These are phyloP conservation scores for Luzula sylvatica DNA, from an alignment of 176 grass and related monocot genomes.

Conservation along the genomic window DNA sequence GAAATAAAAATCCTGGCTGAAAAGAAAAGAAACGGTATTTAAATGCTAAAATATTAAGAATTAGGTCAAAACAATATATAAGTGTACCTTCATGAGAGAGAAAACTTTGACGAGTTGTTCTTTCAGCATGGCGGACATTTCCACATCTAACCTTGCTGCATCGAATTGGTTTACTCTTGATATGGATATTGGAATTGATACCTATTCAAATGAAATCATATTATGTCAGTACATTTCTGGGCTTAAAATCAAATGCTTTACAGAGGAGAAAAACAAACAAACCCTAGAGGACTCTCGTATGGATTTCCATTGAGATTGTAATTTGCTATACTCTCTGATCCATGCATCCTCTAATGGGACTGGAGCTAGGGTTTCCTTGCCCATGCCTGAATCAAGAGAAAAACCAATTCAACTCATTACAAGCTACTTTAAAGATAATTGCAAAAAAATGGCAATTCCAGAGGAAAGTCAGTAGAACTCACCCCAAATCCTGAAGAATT, in stretches of 20 bases:
- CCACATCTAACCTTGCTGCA: constrained; percentile 75
- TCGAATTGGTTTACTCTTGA: constrained; percentile 98
- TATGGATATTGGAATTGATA: constrained; percentile 53
- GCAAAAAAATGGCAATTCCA: too few species aligned
- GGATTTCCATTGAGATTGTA: constrained; percentile 36
- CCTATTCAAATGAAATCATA: constrained; percentile 29
- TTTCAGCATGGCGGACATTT: constrained; percentile 97
- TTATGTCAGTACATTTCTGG: background rate
- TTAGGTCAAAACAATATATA: background rate
- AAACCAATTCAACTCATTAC: too few species aligned
- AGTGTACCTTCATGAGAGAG: constrained; percentile 76
- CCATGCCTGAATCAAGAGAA: constrained; percentile 13
- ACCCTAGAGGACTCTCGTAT: constrained; percentile 42
- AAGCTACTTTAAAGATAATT: too few species aligned
- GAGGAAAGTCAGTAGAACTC: too few species aligned
- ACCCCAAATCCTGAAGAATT: too few species aligned
- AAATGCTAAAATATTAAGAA: constrained; percentile 13
- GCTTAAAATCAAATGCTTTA: background rate
- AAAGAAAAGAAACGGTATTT: constrained; percentile 25
- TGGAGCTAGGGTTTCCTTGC: constrained; percentile 4
- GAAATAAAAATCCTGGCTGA: constrained; percentile 92
- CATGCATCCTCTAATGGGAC: constrained; percentile 31
- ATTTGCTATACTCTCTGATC: constrained; percentile 27
- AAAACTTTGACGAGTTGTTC: constrained; percentile 97
- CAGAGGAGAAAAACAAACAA: background rate